Conservation (phyloP, 2,329 filamentous ascomycete species). For the Cryphonectria carpinicola region DNA sequence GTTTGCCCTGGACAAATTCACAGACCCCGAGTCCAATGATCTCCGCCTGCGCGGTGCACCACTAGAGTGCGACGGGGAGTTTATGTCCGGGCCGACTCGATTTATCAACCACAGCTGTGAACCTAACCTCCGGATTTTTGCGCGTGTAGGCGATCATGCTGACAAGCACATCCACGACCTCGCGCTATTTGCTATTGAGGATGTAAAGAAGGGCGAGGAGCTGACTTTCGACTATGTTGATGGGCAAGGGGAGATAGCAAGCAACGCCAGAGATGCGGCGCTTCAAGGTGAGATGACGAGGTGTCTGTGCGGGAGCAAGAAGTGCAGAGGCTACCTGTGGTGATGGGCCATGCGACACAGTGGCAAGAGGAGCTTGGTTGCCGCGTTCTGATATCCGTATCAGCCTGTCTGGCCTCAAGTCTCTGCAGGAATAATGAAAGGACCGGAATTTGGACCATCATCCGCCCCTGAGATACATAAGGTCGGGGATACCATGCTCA, state of each 20-base stretch:
- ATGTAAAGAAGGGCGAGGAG: slow-evolving; percentile 69
- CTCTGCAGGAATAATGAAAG: not conserved
- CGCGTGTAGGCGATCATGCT: slow-evolving; percentile 75
- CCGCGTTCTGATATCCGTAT: not conserved
- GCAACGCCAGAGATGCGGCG: slow-evolving; percentile 54
- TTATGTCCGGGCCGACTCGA: slow-evolving; percentile 75
- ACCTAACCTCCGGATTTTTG: slow-evolving; percentile 79
- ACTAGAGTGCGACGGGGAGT: slow-evolving; percentile 71
- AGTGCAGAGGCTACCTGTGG: slow-evolving; percentile 74
- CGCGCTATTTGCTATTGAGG: slow-evolving; percentile 72
- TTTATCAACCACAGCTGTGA: slow-evolving; percentile 86
- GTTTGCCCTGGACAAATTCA: slow-evolving; percentile 82
- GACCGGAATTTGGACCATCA: not conserved
- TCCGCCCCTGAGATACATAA: too few species aligned
- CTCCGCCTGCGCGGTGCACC: slow-evolving; percentile 58
- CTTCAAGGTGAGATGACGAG: slow-evolving; percentile 57
- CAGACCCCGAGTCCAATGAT: slow-evolving; percentile 58
- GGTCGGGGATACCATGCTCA: too few species aligned
- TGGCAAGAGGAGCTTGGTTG: not conserved
- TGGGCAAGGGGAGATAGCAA: slow-evolving; percentile 56
- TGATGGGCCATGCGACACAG: slow-evolving; percentile 35
- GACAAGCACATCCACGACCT: slow-evolving; percentile 77
- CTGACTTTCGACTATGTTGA: slow-evolving; percentile 82
- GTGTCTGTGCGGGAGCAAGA: slow-evolving; percentile 66
- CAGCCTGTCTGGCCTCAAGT: not conserved